A percentile compares a stretch with the other conserved stretches of the same genome.
Evolutionary conservation across 345 rosid genomes (phyloP).

Genomic region (Kernera saxatilis): DNA sequence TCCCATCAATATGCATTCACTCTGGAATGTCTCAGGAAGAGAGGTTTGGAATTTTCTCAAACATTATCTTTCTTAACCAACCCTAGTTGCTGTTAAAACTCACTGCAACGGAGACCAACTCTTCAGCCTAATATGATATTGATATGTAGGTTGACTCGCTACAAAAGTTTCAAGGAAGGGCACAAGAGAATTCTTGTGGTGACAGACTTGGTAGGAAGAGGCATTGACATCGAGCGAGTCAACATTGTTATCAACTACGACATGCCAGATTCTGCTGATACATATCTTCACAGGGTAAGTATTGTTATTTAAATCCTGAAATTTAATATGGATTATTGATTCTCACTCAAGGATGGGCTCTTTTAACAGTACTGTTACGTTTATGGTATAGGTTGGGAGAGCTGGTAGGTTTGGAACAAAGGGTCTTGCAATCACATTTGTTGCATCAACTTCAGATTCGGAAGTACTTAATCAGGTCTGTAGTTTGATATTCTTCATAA

Average conservation of each 20-base stretch:
- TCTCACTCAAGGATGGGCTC: neutral
- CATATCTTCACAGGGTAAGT: conserved; percentile 89
- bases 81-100: neutral
- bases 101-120: neutral
- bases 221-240: conserved; percentile 96
- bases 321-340: neutral
- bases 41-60: conserved; percentile 41
- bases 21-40: conserved; percentile 99
- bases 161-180: conserved; percentile 98
- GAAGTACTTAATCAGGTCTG: conserved; percentile 91
- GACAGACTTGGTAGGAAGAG: conserved; percentile 94
- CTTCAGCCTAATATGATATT: neutral
- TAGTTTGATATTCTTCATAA: neutral
- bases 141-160: conserved; percentile 75
- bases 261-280: conserved; percentile 99
- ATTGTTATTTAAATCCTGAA: neutral
- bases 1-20: conserved; percentile 96
- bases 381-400: conserved; percentile 69
- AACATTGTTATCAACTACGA: conserved; percentile 98
- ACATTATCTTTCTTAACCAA: neutral
- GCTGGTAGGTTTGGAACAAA: conserved; percentile 99
- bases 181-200: conserved; percentile 97
- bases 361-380: neutral
- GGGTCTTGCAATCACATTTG: conserved; percentile 96
- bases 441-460: conserved; percentile 84